Evolutionary conservation across 2,329 filamentous ascomycete genomes (phyloP), one percentile per base, ranked within the genome.

Genomic region (Beauveria pseudobassiana): DNA sequence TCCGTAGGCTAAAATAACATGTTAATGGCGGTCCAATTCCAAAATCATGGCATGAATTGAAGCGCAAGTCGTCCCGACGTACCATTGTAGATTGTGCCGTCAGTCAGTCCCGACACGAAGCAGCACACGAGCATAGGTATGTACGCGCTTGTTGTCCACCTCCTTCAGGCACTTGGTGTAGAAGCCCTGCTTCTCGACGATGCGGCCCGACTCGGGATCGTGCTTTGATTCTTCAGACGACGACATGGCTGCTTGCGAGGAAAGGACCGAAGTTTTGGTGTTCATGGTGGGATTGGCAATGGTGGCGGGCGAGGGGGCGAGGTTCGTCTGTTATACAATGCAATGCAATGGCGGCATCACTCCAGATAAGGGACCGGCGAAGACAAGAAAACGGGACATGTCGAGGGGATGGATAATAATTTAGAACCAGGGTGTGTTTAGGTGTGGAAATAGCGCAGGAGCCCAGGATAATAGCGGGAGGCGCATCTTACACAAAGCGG

Each of bases 41-140:
- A 16, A 18, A 9, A 30, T 24, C 8, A 16, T 57, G 9, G 12
- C 7, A 5, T 26, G n/a, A 8, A 10, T 22, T 12, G 18, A 20
- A 50, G 22, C 10, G 5, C 14, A 22, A 9, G 20, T 42, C 8
- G 14, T 59, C 16, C 20, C 28, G 9, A 48, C 52, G 28, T 40
- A 61, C 58, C 76, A 63, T 75, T 76, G 68, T 77, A 76, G 22
- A 74, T 70, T 22, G 74, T 73, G 63, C 72, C 72, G 67, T 78
- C 76, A 64, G 74, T 75, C 46, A 78, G 66, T 1, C 75, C 76
- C 1, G 74, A 75, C 12, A 77, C 67, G 30, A 72, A 68, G 65
- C 73, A 71, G 71, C 74, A 75, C 62, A 70, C 65, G 67, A 80
- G 66, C 69, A 81, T 62, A 20, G 73, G 74, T 14, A 75, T 52